Evolutionary conservation across 805 yeast species (phyloP), one percentile per base, ranked within the genome.

Genomic region (Candida pini): DNA sequence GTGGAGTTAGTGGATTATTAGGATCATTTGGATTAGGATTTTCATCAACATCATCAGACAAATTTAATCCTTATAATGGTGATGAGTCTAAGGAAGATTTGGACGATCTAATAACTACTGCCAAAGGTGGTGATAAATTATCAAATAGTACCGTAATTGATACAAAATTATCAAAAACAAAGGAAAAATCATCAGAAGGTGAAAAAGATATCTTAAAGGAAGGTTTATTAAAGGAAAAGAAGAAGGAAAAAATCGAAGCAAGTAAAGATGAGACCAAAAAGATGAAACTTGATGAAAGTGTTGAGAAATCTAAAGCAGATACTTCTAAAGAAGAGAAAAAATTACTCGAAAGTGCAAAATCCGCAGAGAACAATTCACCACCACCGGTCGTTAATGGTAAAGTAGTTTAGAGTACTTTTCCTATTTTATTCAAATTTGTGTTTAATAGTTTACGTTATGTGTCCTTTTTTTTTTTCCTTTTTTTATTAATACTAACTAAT

Each of bases 11-110:
- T 24, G 41, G 35, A n/a, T 47, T 45, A 30, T 41, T 41, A 26
- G 36, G 38, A 10, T 36, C 40, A 10, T 38, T 47, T 32, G 52
- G 49, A 5, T 30, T 43, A 14, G 48, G 50, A 4, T 32, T 36
- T 10, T 28, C 30, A 5, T 25, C 30, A 14, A 34, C 31, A n/a
- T n/a, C n/a, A n/a, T n/a, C n/a, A n/a, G n/a, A n/a, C n/a, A n/a
- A n/a, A n/a, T n/a, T n/a, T n/a, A n/a, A n/a, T n/a, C n/a, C n/a
- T n/a, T n/a, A n/a, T n/a, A n/a, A n/a, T 35, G 53, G 34, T 10
- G 44, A 38, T 18, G 51, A 48, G 31, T 39, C 50, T 2, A 28
- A 41, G 15, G 49, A 40, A 10, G 43, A 35, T 9, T 17, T 35
- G 14, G 27, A 30, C n/a, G 22, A n/a, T n/a, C n/a, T n/a, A n/a